Conservation (phyloP, 75 land plant species). For the Pinus albicaulis region DNA sequence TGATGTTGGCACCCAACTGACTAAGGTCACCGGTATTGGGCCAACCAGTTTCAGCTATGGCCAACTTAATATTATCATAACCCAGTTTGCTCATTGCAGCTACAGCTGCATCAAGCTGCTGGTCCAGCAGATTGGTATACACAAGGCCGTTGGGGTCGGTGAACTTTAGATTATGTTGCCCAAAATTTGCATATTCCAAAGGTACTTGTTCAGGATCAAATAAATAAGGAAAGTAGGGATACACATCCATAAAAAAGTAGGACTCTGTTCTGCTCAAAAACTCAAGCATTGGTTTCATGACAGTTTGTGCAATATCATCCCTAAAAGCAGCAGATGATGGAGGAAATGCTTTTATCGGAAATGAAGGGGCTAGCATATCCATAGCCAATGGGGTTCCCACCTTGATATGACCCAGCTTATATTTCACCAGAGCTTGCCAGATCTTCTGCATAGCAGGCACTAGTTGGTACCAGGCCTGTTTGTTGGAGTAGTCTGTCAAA, state of each 20-base stretch:
- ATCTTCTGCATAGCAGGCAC: constrained; percentile 77
- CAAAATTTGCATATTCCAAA: constrained; percentile 19
- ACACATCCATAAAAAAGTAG: constrained; percentile 3
- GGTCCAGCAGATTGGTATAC: constrained; percentile 35
- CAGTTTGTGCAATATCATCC: too few species aligned
- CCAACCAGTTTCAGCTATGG: constrained; percentile 21
- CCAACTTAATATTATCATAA: constrained; percentile 59
- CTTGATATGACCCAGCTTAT: constrained; percentile 13
- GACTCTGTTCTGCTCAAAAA: too few species aligned
- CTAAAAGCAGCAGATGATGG: constrained; percentile 70
- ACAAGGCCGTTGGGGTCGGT: background rate
- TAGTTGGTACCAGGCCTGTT: constrained; percentile 9
- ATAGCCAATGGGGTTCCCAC: too few species aligned
- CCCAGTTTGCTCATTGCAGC: constrained; percentile 13
- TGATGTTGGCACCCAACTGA: background rate
- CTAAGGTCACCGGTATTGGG: constrained; percentile 21
- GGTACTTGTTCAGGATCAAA: constrained; percentile 12
- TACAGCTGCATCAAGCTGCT: constrained; percentile 63
- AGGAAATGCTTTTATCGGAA: background rate
- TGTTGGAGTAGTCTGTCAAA: constrained; percentile 7
- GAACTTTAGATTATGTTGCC: background rate
- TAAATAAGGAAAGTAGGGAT: constrained; percentile 72
- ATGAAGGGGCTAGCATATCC: too few species aligned
- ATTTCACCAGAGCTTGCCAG: constrained; percentile 27
- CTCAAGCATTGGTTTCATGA: too few species aligned